Percentiles rank a stretch among this genome's conserved stretches.
Conservation (phyloP, 2,329 filamentous ascomycete species). For the Fusarium sp. region DNA sequence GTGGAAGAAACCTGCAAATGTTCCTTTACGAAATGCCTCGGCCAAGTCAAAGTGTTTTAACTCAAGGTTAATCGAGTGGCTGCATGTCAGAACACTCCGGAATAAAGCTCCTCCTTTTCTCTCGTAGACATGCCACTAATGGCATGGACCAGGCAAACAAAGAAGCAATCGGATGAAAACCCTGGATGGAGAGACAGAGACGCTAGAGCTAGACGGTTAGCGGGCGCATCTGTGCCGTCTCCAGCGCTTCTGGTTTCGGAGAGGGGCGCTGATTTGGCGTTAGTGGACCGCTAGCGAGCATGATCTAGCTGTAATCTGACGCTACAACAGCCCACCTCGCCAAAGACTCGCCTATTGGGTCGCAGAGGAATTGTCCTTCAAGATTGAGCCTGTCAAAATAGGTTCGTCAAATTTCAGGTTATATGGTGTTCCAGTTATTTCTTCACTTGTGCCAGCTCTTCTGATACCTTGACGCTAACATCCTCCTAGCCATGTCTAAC, state of each 20-base stretch:
- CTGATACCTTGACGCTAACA: background rate
- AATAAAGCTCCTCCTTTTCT: background rate
- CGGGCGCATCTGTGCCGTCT: background rate
- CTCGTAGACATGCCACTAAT: background rate
- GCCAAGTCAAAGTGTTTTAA: background rate
- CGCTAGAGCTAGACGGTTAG: slow-evolving; percentile 1
- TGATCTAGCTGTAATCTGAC: background rate
- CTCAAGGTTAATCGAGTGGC: background rate
- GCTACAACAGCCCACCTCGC: background rate
- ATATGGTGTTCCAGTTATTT: background rate
- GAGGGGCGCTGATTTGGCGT: background rate
- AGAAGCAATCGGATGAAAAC: background rate
- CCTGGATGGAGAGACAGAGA: background rate
- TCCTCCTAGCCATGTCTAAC: background rate
- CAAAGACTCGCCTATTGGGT: background rate
- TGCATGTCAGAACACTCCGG: background rate
- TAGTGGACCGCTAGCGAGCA: background rate
- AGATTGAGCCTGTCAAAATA: background rate
- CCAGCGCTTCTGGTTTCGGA: background rate
- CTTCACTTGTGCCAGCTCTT: background rate
- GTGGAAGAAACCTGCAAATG: background rate
- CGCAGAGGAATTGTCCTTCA: background rate
- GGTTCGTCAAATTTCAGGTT: rapidly evolving
- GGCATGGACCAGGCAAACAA: background rate
- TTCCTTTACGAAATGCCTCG: background rate